Conservation (phyloP, 176 grass and related monocot genomes). For the Carex cristatella region DNA sequence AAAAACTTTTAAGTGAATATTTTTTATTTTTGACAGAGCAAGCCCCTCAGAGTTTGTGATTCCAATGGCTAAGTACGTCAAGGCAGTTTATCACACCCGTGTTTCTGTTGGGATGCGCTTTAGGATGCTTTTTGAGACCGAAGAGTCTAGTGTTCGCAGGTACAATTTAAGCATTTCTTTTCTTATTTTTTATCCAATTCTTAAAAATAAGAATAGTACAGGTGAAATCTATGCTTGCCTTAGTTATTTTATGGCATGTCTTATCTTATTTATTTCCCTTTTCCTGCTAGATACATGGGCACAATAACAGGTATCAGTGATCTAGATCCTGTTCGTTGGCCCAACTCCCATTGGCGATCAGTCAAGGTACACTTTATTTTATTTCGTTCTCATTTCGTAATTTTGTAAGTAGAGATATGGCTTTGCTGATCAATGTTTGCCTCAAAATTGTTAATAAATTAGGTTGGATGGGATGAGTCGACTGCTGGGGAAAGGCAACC, state of each 20-base stretch:
- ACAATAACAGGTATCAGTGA: conserved; percentile 84
- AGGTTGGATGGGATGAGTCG: conserved; percentile 99
- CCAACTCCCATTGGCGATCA: conserved; percentile 89
- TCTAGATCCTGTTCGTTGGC: conserved; percentile 75
- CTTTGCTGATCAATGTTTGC: not conserved
- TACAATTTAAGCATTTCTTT: conserved; percentile 27
- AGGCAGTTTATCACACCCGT: conserved; percentile 88
- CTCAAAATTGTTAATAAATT: not conserved
- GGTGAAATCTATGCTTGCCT: not conserved
- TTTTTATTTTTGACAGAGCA: conserved; percentile 41
- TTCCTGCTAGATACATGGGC: conserved; percentile 85
- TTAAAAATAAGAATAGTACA: not conserved
- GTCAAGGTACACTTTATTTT: conserved; percentile 53
- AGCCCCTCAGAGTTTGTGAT: conserved; percentile 96
- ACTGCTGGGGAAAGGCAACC: conserved; percentile 88
- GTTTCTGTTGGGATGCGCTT: conserved; percentile 91
- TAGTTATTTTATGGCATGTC: not conserved
- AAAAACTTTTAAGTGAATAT: not conserved
- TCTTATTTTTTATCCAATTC: not conserved
- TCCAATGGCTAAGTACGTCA: conserved; percentile 91
- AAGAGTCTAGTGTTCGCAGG: conserved; percentile 86
- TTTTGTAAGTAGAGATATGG: not conserved
- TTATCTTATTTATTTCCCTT: conserved; percentile 19
- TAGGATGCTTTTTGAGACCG: conserved; percentile 98
- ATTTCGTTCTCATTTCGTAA: not conserved